Conservation (phyloP, 257 asterid species). For the Galeopsis tetrahit region DNA sequence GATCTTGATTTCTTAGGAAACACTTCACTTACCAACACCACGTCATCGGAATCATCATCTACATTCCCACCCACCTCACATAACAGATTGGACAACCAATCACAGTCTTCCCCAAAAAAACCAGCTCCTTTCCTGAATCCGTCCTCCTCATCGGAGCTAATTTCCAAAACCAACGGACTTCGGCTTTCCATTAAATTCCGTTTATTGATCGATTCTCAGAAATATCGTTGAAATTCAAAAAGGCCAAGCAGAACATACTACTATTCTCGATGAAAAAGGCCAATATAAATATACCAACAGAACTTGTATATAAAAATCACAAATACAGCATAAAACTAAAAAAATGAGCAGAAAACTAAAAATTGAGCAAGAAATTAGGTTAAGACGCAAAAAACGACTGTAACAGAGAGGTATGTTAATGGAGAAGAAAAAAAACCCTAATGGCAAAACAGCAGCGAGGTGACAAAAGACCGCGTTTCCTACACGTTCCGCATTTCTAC, state of each 20-base stretch:
- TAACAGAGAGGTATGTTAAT: background rate
- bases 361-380: background rate
- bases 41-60: constrained; percentile 60
- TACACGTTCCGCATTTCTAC: background rate
- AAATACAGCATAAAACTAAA: background rate
- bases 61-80: constrained; percentile 46
- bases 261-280: background rate
- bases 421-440: background rate
- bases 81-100: constrained; percentile 64
- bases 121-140: constrained; percentile 37
- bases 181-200: constrained; percentile 49
- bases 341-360: background rate
- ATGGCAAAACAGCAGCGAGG: background rate
- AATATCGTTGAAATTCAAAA: constrained; percentile 21
- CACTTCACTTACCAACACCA: constrained; percentile 52
- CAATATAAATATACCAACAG: background rate
- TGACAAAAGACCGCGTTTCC: background rate
- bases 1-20: constrained; percentile 34
- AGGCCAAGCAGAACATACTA: background rate
- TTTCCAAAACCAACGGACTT: constrained; percentile 47
- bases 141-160: constrained; percentile 82
- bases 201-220: constrained; percentile 20
- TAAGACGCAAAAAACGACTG: background rate
- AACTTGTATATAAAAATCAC: background rate
- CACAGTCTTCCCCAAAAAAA: constrained; percentile 46